Evolutionary conservation across 305 asterid genomes (phyloP), one percentile per base, ranked within the genome.

Genomic region (Rubia peregrina): DNA sequence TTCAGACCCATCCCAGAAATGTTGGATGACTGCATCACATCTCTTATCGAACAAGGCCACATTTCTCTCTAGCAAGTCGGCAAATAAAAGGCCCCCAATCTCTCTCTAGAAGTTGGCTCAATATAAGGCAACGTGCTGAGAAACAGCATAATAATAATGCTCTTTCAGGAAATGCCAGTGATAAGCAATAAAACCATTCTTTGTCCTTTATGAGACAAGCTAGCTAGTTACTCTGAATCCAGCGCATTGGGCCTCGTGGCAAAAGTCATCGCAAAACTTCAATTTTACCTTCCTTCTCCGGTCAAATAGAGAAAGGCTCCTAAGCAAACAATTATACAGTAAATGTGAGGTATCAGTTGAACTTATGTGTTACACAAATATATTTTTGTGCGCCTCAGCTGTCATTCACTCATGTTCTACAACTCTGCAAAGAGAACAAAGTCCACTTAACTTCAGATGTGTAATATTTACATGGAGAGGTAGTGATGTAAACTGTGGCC

Each of bases 1-100:
- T 86, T 88, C 86, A 90, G 79, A 80, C 81, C 94, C 33, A 75
- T 93, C 9, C 86, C 88, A 76, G 95, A 90, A 80, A 93, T 90
- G 98, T 90, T 93, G 38, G 95, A 89, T 53, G 97, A 93, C 53
- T 88, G 94, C 72, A 75, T 93, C 19, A 49, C 86, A 30, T 84
- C 84, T 57, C 80, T 93, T 10, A 79, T 73, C 55, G 83, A 78
- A 61, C 88, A 83, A 70, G 95, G 91, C 79, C 82, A 84, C 80
- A 82, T 89, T 65, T 74, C 90, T 73, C 60, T 77, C 8, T 33
- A 61, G 65, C 65, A 61, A 61, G 57, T 51, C 22, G 22, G 57
- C 65, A 26, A 12, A 61, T 61, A 41, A 60, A 60, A 24, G 65
- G n/a, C n/a, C n/a, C n/a, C n/a, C n/a, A n/a, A n/a, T n/a, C n/a